Conservation (phyloP, 768 basidiomycete species). For the Kwoniella dendrophila region DNA sequence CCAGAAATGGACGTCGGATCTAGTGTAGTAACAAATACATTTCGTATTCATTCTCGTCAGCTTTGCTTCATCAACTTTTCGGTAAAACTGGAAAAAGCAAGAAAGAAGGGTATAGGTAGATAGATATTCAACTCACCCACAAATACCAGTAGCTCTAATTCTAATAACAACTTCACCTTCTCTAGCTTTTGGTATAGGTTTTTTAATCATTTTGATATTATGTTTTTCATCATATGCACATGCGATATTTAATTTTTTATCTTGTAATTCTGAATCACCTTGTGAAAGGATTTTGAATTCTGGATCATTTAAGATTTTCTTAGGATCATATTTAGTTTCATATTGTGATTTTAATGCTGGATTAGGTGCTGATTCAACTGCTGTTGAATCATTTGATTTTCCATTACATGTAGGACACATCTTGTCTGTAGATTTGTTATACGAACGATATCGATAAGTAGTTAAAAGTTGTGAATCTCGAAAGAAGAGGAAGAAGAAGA, state of each 20-base stretch:
- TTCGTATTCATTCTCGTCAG: not conserved
- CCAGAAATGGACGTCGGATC: constrained; percentile 56
- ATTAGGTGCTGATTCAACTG: constrained; percentile 4
- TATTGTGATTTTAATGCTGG: constrained; percentile 27
- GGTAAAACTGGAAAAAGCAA: not conserved
- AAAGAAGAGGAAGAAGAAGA: too few species aligned
- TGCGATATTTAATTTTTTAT: constrained; percentile 50
- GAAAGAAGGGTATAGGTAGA: not conserved
- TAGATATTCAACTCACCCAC: constrained; percentile 50
- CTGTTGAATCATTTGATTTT: constrained; percentile 1
- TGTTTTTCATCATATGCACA: constrained; percentile 54
- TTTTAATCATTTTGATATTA: constrained; percentile 55
- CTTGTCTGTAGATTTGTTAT: not conserved
- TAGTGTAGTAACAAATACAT: constrained; percentile 9
- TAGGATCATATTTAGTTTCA: constrained; percentile 53
- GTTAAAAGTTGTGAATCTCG: not conserved
- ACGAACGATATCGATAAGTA: too few species aligned
- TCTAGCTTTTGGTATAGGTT: constrained; percentile 51
- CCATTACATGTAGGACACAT: not conserved
- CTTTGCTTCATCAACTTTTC: not conserved
- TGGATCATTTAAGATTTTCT: constrained; percentile 50
- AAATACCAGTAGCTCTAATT: constrained; percentile 57
- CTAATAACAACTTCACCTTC: constrained; percentile 53
- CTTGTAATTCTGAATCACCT: constrained; percentile 31
- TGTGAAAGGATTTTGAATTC: constrained; percentile 52